phyloP scores from a whole-genome alignment of 306 rosid genomes.

The Quercus berberidifolia region DNA sequence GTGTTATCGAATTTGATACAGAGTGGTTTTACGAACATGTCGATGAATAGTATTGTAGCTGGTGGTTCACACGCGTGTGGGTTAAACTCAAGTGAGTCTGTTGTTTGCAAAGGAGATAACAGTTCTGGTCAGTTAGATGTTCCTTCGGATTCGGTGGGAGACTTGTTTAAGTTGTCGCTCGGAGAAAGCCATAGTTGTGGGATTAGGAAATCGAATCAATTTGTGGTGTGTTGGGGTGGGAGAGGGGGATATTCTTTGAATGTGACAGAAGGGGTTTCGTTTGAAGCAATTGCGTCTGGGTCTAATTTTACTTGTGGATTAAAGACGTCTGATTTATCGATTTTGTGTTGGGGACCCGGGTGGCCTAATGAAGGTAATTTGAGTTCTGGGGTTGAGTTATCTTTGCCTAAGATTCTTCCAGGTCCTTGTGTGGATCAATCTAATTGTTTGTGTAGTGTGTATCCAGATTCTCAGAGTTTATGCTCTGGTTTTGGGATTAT shows the following conservation, averaged over 20 bases:
- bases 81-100: slow-evolving; percentile 48
- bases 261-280: slow-evolving; percentile 25
- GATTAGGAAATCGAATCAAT: slow-evolving; percentile 35
- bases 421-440: slow-evolving; percentile 75
- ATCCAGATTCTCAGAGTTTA: slow-evolving; percentile 44
- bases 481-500: slow-evolving; percentile 52
- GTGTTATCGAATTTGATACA: slow-evolving; percentile 27
- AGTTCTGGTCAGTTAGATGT: slow-evolving; percentile 45
- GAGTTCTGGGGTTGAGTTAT: slow-evolving; percentile 24
- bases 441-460: slow-evolving; percentile 50
- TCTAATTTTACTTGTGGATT: slow-evolving; percentile 79
- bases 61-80: slow-evolving; percentile 80
- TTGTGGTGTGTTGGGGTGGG: slow-evolving; percentile 81
- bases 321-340: slow-evolving; percentile 31
- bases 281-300: slow-evolving; percentile 66
- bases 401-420: slow-evolving; percentile 60
- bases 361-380: slow-evolving; percentile 37
- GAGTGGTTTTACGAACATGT: slow-evolving; percentile 37
- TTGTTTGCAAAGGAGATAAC: slow-evolving; percentile 58
- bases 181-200: slow-evolving; percentile 77
- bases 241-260: slow-evolving; percentile 23
- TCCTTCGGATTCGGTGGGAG: slow-evolving; percentile 42
- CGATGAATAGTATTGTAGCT: slow-evolving; percentile 55
- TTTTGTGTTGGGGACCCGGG: slow-evolving; percentile 90
- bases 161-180: slow-evolving; percentile 44